These are phyloP conservation scores for Platanthera guangdongensis DNA, from an alignment of 106 monocot species.

Conservation along the genomic window DNA sequence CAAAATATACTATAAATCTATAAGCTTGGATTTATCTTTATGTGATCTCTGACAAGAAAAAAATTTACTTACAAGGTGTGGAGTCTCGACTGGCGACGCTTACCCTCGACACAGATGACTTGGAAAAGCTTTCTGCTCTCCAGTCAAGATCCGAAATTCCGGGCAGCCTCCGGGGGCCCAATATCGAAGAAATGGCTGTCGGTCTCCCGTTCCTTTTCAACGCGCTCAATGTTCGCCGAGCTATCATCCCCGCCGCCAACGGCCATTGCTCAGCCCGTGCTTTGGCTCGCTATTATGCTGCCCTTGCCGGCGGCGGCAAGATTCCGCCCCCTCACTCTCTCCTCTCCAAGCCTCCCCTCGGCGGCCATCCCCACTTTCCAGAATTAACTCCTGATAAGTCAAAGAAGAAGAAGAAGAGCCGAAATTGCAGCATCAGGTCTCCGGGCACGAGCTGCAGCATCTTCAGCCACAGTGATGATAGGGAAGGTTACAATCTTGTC, in stretches of 20 bases:
- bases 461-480: slow-evolving; percentile 6
- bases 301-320: slow-evolving; percentile 53
- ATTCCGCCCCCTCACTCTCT: slow-evolving; percentile 58
- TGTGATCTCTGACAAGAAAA: neutral
- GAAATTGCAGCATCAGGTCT: slow-evolving; percentile 14
- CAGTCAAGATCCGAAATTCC: slow-evolving; percentile 31
- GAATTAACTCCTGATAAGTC: slow-evolving; percentile 32
- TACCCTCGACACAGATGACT: slow-evolving; percentile 53
- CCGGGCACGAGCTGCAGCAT: slow-evolving; percentile 1
- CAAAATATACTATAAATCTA: neutral
- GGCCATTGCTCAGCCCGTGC: slow-evolving; percentile 96
- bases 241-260: slow-evolving; percentile 90
- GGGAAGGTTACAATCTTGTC: slow-evolving; percentile 17
- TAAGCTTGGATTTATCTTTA: neutral
- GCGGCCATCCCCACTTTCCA: slow-evolving; percentile 64
- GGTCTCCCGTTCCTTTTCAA: slow-evolving; percentile 75
- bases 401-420: slow-evolving; percentile 23
- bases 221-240: slow-evolving; percentile 77
- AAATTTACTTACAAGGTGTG: slow-evolving; percentile 40
- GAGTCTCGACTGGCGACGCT: slow-evolving; percentile 89
- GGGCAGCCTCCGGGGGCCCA: slow-evolving; percentile 18
- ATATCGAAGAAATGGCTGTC: slow-evolving; percentile 41
- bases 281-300: slow-evolving; percentile 82
- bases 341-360: slow-evolving; percentile 49
- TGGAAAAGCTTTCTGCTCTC: slow-evolving; percentile 40